phyloP scores from a whole-genome alignment of 371 early-diverging fungal genomes.

The Rhizopus arrhizus region DNA sequence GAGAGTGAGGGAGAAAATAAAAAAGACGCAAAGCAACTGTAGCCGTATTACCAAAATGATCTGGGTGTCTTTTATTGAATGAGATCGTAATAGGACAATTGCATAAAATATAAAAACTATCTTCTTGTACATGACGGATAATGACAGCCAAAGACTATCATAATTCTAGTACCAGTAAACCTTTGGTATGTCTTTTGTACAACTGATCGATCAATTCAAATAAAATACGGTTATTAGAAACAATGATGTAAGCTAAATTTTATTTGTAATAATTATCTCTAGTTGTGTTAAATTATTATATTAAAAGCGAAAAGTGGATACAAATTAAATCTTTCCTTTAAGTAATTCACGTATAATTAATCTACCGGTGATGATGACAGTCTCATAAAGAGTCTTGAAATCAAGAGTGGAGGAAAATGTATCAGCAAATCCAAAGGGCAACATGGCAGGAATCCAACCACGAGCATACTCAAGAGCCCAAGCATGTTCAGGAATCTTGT shows the following conservation, averaged over 20 bases:
- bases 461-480: conserved; percentile 62
- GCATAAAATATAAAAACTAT: too few relatives aligned
- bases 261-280: neutral
- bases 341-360: conserved; percentile 35
- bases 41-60: too few relatives aligned
- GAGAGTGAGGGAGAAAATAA: neutral
- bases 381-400: conserved; percentile 34
- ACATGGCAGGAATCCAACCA: conserved; percentile 59
- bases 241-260: neutral
- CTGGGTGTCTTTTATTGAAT: too few relatives aligned
- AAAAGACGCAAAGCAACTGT: neutral
- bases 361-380: conserved; percentile 41
- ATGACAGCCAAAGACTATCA: too few relatives aligned
- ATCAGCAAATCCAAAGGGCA: conserved; percentile 57
- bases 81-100: too few relatives aligned
- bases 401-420: conserved; percentile 56
- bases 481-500: conserved; percentile 58
- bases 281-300: too few relatives aligned
- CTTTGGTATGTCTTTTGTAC: too few relatives aligned
- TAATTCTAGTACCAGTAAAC: too few relatives aligned
- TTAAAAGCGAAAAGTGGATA: too few relatives aligned
- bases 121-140: too few relatives aligned
- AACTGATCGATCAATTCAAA: too few relatives aligned
- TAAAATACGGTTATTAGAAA: too few relatives aligned
- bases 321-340: conserved; percentile 48